Percentiles rank a stretch among this genome's conserved stretches.
phyloP scores from a whole-genome alignment of 768 basidiomycete species.

The Amanita molliuscula region DNA sequence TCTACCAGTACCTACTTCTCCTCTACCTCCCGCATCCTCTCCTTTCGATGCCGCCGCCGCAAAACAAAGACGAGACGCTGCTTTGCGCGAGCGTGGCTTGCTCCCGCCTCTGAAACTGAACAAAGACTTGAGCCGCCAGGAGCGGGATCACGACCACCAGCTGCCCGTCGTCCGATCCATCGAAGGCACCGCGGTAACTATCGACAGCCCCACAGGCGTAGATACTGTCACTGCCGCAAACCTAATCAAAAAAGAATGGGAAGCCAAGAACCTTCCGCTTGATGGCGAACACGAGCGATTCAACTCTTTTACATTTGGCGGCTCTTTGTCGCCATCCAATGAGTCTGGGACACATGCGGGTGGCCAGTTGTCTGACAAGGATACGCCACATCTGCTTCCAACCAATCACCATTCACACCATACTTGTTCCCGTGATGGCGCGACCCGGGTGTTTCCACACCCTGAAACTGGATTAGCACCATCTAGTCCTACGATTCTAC shows the following conservation, averaged over 20 bases:
- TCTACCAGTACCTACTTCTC: neutral
- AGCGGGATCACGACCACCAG: conserved; percentile 23
- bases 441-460: no score
- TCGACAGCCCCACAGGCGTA: conserved; percentile 7
- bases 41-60: conserved; percentile 15
- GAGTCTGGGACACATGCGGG: neutral
- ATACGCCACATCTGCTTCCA: no score
- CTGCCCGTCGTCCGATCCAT: conserved; percentile 23
- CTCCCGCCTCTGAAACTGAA: conserved; percentile 35
- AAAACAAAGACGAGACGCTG: conserved; percentile 38
- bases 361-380: no score
- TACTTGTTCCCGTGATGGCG: no score
- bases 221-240: conserved; percentile 33
- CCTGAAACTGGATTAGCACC: neutral
- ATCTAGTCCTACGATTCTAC: neutral
- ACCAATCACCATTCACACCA: no score
- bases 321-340: conserved; percentile 11
- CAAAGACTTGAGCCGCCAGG: conserved; percentile 32
- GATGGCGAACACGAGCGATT: conserved; percentile 18
- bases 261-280: conserved; percentile 25
- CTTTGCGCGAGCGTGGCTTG: conserved; percentile 50
- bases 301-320: conserved; percentile 25
- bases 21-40: conserved; percentile 8
- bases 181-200: conserved; percentile 8
- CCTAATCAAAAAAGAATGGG: conserved; percentile 45